These are phyloP conservation scores for Mycena capillaripes DNA, from an alignment of 768 basidiomycete genomes.

Conservation along the genomic window DNA sequence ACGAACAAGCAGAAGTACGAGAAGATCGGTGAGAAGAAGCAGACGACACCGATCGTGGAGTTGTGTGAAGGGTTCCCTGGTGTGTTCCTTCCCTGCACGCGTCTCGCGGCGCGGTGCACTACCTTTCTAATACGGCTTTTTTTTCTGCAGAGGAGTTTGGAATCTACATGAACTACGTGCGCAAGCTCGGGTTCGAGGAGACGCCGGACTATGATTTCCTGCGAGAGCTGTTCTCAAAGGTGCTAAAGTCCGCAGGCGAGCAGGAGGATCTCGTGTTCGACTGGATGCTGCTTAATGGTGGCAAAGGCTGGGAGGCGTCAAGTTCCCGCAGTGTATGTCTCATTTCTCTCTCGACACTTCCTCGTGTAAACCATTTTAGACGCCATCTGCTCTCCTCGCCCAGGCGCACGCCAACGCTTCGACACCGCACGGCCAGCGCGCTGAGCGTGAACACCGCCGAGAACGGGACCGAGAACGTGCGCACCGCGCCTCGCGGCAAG, in stretches of 20 bases:
- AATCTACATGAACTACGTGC: conserved; percentile 99
- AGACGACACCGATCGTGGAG: conserved; percentile 91
- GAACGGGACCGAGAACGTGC: conserved; percentile 65
- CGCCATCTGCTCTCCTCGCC: conserved; percentile 57
- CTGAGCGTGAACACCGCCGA: conserved; percentile 71
- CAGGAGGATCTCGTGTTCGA: conserved; percentile 94
- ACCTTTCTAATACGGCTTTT: conserved; percentile 16
- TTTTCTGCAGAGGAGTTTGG: conserved; percentile 87
- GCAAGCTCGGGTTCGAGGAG: conserved; percentile 98
- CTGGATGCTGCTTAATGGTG: conserved; percentile 95
- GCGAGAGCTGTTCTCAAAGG: conserved; percentile 92
- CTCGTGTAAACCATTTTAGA: conserved; percentile 45
- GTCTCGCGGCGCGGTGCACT: conserved; percentile 18
- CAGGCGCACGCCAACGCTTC: conserved; percentile 71
- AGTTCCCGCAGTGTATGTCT: conserved; percentile 64
- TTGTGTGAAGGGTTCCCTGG: conserved; percentile 98
- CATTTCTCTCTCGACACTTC: conserved; percentile 7
- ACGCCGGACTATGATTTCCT: conserved; percentile 98
- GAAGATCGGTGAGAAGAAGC: conserved; percentile 99
- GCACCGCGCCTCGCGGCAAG: conserved; percentile 66
- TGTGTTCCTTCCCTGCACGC: conserved; percentile 51
- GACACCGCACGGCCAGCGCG: conserved; percentile 62
- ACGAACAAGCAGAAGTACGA: conserved; percentile 99
- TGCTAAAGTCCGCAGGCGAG: conserved; percentile 89
- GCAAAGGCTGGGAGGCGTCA: conserved; percentile 96